Conservation (phyloP, 2,329 filamentous ascomycete species). For the Alternaria arborescens region DNA sequence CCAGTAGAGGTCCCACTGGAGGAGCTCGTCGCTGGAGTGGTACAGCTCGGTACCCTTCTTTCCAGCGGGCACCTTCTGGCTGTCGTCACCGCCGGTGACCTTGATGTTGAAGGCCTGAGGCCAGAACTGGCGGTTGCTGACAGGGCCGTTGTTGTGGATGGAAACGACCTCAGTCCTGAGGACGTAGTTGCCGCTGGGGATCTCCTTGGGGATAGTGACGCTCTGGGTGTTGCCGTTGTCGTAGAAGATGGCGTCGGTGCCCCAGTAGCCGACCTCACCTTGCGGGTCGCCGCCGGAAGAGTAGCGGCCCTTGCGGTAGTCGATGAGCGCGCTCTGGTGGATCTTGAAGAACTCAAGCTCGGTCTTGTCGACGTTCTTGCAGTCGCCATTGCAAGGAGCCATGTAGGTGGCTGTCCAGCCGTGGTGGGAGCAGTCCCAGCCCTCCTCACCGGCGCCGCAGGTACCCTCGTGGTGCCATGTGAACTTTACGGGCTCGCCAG, state of each 20-base stretch:
- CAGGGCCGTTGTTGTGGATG: constrained; percentile 47
- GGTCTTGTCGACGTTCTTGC: constrained; percentile 41
- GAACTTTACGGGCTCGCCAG: constrained; percentile 43
- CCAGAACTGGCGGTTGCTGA: constrained; percentile 46
- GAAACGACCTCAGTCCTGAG: constrained; percentile 47
- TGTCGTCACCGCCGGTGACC: constrained; percentile 41
- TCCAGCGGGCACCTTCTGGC: constrained; percentile 34
- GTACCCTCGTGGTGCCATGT: constrained; percentile 42
- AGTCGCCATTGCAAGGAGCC: constrained; percentile 46
- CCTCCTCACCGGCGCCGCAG: constrained; percentile 36
- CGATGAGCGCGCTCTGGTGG: constrained; percentile 37
- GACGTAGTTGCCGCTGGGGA: constrained; percentile 47
- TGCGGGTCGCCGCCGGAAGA: constrained; percentile 24
- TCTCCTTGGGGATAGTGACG: constrained; percentile 43
- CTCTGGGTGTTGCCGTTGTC: constrained; percentile 42
- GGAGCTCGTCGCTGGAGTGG: constrained; percentile 34
- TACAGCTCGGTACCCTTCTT: constrained; percentile 45
- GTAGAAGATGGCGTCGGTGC: constrained; percentile 48
- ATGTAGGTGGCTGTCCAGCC: constrained; percentile 46
- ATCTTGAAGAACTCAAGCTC: constrained; percentile 48
- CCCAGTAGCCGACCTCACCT: constrained; percentile 43
- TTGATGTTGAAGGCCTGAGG: constrained; percentile 49
- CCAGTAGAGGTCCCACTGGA: constrained; percentile 43
- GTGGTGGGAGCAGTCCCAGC: constrained; percentile 47
- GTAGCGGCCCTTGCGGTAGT: constrained; percentile 41